Conservation (phyloP, 345 rosid species). For the Reutealis trisperma region DNA sequence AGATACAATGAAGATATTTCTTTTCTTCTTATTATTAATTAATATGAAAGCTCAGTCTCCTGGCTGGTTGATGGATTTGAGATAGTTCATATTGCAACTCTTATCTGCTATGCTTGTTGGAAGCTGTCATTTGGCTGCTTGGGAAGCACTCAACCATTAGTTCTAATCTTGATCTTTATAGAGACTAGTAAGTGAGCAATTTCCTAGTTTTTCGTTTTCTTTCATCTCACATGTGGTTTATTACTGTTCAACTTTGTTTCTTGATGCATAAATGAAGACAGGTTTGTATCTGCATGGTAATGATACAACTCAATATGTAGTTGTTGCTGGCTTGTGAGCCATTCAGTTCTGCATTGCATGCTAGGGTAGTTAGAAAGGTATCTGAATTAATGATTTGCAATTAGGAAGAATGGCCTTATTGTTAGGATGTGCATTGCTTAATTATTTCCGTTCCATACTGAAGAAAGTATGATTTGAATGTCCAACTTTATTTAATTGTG, state of each 20-base stretch:
- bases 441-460: background rate
- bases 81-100: too few relatives aligned
- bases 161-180: background rate
- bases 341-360: background rate
- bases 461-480: background rate
- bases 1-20: background rate
- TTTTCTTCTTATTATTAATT: too few relatives aligned
- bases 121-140: too few relatives aligned
- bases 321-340: background rate
- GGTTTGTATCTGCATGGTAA: background rate
- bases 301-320: background rate
- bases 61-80: too few relatives aligned
- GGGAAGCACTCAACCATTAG: background rate
- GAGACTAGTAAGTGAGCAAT: background rate
- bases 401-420: background rate
- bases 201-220: background rate
- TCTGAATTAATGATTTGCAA: background rate
- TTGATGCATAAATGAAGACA: background rate
- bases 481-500: background rate
- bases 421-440: background rate
- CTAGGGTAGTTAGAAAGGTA: background rate
- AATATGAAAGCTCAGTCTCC: too few relatives aligned
- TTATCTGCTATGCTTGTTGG: too few relatives aligned
- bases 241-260: background rate
- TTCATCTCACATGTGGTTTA: background rate